Percentiles rank a stretch among this genome's conserved stretches.
Evolutionary conservation across 2,329 filamentous ascomycete genomes (phyloP).

Genomic region (Fusarium verrucosum): DNA sequence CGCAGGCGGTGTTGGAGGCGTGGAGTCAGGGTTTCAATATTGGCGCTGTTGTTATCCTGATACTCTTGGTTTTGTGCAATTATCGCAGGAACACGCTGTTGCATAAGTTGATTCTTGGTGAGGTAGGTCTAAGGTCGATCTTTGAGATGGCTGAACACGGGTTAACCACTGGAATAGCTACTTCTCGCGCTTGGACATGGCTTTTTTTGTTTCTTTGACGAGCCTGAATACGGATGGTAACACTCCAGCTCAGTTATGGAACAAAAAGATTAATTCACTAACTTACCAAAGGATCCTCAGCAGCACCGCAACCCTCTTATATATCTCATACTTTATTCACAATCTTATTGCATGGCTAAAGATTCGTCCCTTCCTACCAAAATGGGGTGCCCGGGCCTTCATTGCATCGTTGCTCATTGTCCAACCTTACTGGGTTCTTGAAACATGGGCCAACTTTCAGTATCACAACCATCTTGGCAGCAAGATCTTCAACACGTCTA

Average conservation of each 20-base stretch:
- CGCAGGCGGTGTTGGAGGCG: conserved; percentile 22
- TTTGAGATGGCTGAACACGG: neutral
- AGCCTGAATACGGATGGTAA: conserved; percentile 28
- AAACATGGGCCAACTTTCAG: conserved; percentile 31
- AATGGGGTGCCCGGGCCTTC: conserved; percentile 18
- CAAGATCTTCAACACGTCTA: conserved; percentile 6
- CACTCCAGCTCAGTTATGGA: too few species aligned
- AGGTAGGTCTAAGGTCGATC: neutral
- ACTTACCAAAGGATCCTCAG: conserved; percentile 4
- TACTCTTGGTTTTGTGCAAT: conserved; percentile 23
- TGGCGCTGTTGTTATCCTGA: conserved; percentile 9
- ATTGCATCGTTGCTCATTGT: conserved; percentile 16
- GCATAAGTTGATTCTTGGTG: conserved; percentile 29
- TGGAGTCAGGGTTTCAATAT: conserved; percentile 29
- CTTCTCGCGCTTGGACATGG: conserved; percentile 22
- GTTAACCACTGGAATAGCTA: neutral
- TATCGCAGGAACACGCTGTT: conserved; percentile 20
- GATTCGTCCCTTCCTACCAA: conserved; percentile 17
- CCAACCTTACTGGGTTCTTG: conserved; percentile 25
- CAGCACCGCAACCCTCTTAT: conserved; percentile 20
- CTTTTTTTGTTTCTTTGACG: conserved; percentile 23
- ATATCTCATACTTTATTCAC: conserved; percentile 26
- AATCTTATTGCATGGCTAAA: conserved; percentile 30
- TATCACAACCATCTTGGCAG: conserved; percentile 25
- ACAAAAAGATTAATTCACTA: neutral